Evolutionary conservation across 129 eudicot genomes (phyloP).

Genomic region (Helichrysum umbraculigerum): DNA sequence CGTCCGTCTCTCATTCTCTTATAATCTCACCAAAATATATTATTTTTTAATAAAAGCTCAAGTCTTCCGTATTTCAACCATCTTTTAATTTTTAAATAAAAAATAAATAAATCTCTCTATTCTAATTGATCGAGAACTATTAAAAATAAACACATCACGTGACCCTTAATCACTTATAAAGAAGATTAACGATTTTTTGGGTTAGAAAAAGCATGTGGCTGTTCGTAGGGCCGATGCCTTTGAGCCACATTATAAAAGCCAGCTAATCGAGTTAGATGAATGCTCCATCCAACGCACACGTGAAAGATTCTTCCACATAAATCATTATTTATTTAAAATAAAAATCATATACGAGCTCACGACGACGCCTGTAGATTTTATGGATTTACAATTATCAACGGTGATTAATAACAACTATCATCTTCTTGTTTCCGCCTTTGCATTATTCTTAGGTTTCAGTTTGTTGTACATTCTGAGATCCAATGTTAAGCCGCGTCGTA

Average conservation of each 20-base stretch:
- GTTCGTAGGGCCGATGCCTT: not conserved
- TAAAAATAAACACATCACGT: no score
- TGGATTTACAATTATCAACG: slow-evolving; percentile 27
- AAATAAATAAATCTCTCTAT: no score
- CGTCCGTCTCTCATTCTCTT: no score
- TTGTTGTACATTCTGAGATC: slow-evolving; percentile 34
- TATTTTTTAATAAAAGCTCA: no score
- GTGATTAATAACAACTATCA: slow-evolving; percentile 34
- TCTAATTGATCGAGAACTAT: no score
- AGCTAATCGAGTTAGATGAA: not conserved
- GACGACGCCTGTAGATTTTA: not conserved
- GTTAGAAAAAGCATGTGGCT: not conserved
- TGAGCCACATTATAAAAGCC: not conserved
- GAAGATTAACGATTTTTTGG: no score
- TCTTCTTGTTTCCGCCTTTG: slow-evolving; percentile 39
- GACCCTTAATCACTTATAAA: no score
- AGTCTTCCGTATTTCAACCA: no score
- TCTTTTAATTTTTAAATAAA: no score
- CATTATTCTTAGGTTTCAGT: slow-evolving; percentile 39
- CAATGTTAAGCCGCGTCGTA: slow-evolving; percentile 26
- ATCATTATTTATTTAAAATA: not conserved
- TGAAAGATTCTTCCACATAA: not conserved
- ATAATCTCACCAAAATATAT: no score
- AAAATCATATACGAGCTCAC: not conserved
- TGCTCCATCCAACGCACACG: not conserved